Conservation (phyloP, 352 stramenopile species). For the Lagenidium giganteum region DNA sequence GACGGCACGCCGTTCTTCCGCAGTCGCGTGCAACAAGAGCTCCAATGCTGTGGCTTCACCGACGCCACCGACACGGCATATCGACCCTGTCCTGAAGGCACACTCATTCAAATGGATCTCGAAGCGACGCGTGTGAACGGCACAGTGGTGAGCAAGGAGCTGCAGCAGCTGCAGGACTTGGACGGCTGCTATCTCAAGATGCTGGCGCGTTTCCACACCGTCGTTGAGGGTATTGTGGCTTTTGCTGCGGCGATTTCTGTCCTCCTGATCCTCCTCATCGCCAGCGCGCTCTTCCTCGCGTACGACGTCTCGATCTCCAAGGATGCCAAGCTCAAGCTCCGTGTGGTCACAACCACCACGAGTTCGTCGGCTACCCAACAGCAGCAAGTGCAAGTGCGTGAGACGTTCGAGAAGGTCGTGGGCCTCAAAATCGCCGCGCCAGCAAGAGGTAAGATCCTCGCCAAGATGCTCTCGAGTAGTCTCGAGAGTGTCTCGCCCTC, state of each 20-base stretch:
- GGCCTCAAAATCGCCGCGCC: slow-evolving; percentile 69
- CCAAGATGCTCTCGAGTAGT: slow-evolving; percentile 47
- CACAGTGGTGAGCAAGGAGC: slow-evolving; percentile 29
- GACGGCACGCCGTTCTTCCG: slow-evolving; percentile 36
- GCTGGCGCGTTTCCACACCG: slow-evolving; percentile 41
- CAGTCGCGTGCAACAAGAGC: slow-evolving; percentile 48
- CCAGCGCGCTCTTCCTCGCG: slow-evolving; percentile 45
- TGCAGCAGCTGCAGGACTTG: slow-evolving; percentile 42
- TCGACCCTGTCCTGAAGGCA: slow-evolving; percentile 46
- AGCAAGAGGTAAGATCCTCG: slow-evolving; percentile 56
- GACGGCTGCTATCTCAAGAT: slow-evolving; percentile 46
- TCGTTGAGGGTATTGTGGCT: slow-evolving; percentile 37
- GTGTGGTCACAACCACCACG: slow-evolving; percentile 15
- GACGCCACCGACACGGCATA: slow-evolving; percentile 32
- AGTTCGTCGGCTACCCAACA: not conserved
- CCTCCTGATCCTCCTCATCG: slow-evolving; percentile 32
- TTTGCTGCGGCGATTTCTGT: slow-evolving; percentile 24
- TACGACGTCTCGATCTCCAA: slow-evolving; percentile 57
- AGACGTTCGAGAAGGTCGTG: slow-evolving; percentile 68
- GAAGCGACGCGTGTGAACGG: slow-evolving; percentile 58
- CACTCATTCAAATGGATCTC: slow-evolving; percentile 43
- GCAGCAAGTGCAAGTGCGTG: slow-evolving; percentile 20
- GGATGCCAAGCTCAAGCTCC: slow-evolving; percentile 65
- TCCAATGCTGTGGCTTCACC: slow-evolving; percentile 67
- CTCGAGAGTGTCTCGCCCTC: slow-evolving; percentile 46